Conservation (phyloP, 495 filamentous ascomycete genomes). For the Trichoderma virens region DNA sequence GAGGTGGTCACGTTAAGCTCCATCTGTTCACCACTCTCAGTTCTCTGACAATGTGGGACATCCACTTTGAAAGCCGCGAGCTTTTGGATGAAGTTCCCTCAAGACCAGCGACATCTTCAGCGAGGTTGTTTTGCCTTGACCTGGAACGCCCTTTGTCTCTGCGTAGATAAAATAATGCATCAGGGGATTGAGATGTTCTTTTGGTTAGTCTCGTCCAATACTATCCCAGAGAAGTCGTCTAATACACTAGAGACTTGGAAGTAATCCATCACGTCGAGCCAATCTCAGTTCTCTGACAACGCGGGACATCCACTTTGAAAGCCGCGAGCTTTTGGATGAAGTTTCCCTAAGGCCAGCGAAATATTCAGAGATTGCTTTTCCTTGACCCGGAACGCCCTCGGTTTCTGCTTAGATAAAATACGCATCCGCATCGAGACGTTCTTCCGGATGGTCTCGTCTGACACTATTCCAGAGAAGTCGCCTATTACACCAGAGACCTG, state of each 20-base stretch:
- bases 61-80: conserved; percentile 10
- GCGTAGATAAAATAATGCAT: too few species aligned
- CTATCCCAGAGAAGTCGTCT: not conserved
- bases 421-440: not conserved
- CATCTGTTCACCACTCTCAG: not conserved
- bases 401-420: too few species aligned
- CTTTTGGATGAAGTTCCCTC: not conserved
- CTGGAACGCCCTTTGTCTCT: too few species aligned
- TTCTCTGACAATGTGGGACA: not conserved
- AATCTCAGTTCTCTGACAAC: not conserved
- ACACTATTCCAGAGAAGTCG: not conserved
- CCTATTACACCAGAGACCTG: not conserved
- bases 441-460: not conserved
- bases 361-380: too few species aligned
- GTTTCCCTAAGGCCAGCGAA: not conserved
- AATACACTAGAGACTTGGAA: not conserved
- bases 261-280: not conserved
- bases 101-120: not conserved
- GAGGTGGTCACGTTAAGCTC: not conserved
- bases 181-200: not conserved
- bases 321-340: not conserved
- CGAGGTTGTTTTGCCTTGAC: too few species aligned
- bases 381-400: too few species aligned
- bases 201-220: not conserved
- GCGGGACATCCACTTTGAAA: conserved; percentile 6